Conservation (phyloP, 148 eudicot genomes). For the Simmondsia chinensis region DNA sequence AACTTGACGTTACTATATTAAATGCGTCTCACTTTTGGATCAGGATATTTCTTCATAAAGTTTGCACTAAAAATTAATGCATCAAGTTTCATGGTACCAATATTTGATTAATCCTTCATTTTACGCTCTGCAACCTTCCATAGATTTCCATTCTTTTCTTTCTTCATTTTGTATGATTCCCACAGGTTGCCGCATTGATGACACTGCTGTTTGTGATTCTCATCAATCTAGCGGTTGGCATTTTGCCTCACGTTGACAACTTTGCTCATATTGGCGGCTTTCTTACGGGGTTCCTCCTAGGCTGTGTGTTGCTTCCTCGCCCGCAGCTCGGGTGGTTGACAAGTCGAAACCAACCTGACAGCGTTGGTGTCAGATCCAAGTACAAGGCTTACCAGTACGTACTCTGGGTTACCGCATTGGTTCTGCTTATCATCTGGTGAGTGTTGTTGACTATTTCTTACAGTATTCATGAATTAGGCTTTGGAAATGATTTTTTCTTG, state of each 20-base stretch:
- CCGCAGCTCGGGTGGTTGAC: constrained; percentile 59
- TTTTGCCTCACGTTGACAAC: constrained; percentile 61
- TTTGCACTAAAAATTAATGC: neutral
- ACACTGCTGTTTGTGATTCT: constrained; percentile 30
- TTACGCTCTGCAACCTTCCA: too few species aligned
- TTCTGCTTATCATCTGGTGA: constrained; percentile 58
- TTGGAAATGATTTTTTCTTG: neutral
- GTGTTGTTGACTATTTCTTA: neutral
- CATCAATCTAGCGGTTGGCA: constrained; percentile 48
- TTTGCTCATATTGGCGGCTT: constrained; percentile 52
- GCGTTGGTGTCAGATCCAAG: constrained; percentile 31
- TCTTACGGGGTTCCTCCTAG: constrained; percentile 61
- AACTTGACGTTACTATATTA: too few species aligned
- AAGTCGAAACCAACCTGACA: constrained; percentile 20
- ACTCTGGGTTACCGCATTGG: constrained; percentile 35
- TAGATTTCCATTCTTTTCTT: neutral
- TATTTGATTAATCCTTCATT: neutral
- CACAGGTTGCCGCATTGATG: constrained; percentile 42
- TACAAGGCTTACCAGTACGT: constrained; percentile 57
- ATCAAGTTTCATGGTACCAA: neutral
- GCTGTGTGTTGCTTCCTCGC: constrained; percentile 54
- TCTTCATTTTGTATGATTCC: neutral
- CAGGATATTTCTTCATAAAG: too few species aligned
- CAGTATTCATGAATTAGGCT: neutral
- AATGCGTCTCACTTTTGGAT: too few species aligned